phyloP scores from a whole-genome alignment of 306 rosid genomes.

The Cicer cuneatum region DNA sequence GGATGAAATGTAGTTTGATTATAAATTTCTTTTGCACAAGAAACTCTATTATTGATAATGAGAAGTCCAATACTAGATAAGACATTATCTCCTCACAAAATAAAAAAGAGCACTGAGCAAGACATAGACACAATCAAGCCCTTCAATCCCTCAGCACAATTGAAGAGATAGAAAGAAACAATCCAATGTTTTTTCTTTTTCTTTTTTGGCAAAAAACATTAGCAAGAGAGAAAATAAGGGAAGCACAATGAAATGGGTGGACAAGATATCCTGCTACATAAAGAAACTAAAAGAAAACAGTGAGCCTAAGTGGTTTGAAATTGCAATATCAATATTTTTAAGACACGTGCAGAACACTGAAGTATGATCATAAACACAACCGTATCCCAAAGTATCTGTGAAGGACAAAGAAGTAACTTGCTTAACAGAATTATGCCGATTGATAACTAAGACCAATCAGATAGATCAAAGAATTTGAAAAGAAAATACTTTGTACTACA shows the following conservation, averaged over 20 bases:
- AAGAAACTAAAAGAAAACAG: constrained; percentile 20
- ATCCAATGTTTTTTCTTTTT: not conserved
- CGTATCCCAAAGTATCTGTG: constrained; percentile 1
- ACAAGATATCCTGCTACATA: not conserved
- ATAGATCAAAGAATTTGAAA: constrained; percentile 16
- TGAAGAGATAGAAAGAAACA: not conserved
- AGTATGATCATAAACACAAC: constrained; percentile 19
- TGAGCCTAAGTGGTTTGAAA: constrained; percentile 5
- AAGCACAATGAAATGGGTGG: not conserved
- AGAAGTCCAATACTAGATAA: constrained; percentile 8
- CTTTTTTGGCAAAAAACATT: not conserved
- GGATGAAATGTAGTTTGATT: constrained; percentile 18
- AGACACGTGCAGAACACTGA: constrained; percentile 33
- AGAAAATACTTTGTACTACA: not conserved
- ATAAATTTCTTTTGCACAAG: not conserved
- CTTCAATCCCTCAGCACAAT: constrained; percentile 17
- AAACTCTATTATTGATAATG: constrained; percentile 7
- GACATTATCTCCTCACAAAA: constrained; percentile 23
- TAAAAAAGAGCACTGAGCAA: constrained; percentile 9
- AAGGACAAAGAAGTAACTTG: constrained; percentile 14
- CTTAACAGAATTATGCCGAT: constrained; percentile 8
- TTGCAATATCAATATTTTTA: constrained; percentile 25
- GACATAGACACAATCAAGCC: constrained; percentile 14
- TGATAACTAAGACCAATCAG: constrained; percentile 28
- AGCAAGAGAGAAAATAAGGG: constrained; percentile 18